Conservation (phyloP, 495 filamentous ascomycete genomes). For the Tuber magnatum region DNA sequence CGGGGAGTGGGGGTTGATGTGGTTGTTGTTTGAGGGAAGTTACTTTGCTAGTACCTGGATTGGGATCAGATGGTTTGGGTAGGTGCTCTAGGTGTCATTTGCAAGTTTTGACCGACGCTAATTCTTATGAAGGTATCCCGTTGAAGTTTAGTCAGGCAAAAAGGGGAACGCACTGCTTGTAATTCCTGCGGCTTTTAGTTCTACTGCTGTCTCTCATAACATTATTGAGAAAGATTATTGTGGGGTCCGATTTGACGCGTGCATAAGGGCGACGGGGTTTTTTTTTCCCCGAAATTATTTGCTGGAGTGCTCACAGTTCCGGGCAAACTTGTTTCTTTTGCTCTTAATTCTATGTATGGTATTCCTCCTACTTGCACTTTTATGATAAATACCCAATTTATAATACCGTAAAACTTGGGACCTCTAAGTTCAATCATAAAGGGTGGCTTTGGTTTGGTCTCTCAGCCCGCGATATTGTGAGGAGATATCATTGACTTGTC, state of each 20-base stretch:
- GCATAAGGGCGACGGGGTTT: background rate
- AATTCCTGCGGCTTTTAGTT: background rate
- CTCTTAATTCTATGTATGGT: no score
- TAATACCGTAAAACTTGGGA: background rate
- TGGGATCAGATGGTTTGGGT: slow-evolving; percentile 37
- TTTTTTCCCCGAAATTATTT: background rate
- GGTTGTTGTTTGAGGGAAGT: slow-evolving; percentile 34
- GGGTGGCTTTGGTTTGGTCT: no score
- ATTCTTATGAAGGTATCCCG: background rate
- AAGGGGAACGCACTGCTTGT: background rate
- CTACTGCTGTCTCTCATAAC: background rate
- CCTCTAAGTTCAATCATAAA: background rate
- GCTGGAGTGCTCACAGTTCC: no score
- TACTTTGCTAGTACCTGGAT: slow-evolving; percentile 33
- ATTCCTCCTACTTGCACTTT: background rate
- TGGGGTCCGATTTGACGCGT: background rate
- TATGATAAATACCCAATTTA: background rate
- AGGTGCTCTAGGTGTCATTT: background rate
- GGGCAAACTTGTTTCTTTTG: no score
- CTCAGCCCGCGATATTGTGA: no score
- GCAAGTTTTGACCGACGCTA: background rate
- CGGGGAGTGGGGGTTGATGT: slow-evolving; percentile 38
- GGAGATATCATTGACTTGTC: no score
- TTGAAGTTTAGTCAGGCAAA: background rate
- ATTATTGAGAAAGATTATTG: background rate